Base-by-base conservation (phyloP, 306 rosid genomes). In the Cucurbita moschata region DNA sequence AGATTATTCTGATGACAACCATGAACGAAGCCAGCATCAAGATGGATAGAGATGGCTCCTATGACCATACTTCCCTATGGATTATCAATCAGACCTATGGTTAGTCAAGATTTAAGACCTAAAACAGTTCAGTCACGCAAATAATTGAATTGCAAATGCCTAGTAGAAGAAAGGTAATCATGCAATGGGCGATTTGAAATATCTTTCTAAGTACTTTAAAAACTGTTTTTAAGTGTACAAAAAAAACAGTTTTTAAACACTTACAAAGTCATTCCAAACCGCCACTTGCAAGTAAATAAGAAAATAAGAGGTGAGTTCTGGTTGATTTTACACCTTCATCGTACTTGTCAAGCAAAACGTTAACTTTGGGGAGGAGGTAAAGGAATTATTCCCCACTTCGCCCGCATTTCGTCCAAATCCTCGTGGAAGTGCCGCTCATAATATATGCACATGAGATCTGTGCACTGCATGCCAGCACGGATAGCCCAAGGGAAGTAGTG, bases 401-500 rank as follows among this genome's bases (percentile, higher is more conserved):
- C 82, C 71, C 97, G 79, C 76, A 90, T 87, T 58, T 86, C 92
- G 43, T 87, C 95, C 79, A 94, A 82, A 76, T 89, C 95, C 85
- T 89, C 95, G 35, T 89, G 79, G 73, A 94, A 90, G 77, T 94
- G 92, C 30, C 35, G 87, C 86, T 94, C 99, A 81, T 87, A 91
- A 66, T 91, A 91, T 14, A 94, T 76, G 55, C 91, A 87, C 95
- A 87, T 87, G 77, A 94, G 95, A 85, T 94, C 99, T 11, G 89
- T 86, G 84, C 87, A 85, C 42, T 74, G 88, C 79, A 83, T 74
- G 61, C 99, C 96, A 63, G 97, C 99, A 65, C 74, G 87, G 75
- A 83, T 21, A 51, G 99, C 96, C 97, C 99, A 89, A 5, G 96
- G 96, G 52, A 94, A 83, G 86, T 91, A 94, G 73, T 89, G 92